Base-by-base conservation (phyloP, 1,139 yeast species). In the Tardiomyces depauwii region DNA sequence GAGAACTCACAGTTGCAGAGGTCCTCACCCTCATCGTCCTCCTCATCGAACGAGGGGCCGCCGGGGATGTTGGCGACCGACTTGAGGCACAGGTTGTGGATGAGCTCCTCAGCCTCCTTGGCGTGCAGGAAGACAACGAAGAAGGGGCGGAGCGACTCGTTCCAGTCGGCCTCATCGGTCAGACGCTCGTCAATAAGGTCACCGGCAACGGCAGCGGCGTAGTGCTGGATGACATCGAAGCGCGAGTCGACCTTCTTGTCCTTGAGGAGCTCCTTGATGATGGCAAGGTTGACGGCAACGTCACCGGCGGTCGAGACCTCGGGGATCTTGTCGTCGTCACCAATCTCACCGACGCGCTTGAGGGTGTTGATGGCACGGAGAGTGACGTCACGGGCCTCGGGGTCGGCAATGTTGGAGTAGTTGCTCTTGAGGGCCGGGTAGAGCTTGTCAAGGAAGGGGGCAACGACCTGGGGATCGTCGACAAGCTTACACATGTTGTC, bases 401-500 rank as follows among this genome's bases (percentile, higher is more conserved):
- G 98, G 74, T 91, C 98, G 69, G 98, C 98, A 76, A 91, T 87
- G 76, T 86, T 87, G 67, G 85, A 73, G 75, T 82, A 80, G 86
- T 91, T 91, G 69, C 80, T 70, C 81, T 87, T 86, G 72, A 91
- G 80, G 65, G 96, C 87, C 70, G 98, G 98, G 77, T 87, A 84
- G 68, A 91, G 81, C 70, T 82, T 85, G 73, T 77, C 76, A 85
- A 91, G 77, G 84, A 91, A 91, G 62, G 98, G 98, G 77, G 97
- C 97, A 75, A 91, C 95, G 67, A 91, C 91, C 78, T 91, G 97
- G 62, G 98, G 98, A 71, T 91, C 98, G 68, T 91, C 97, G 76
- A 91, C 98, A 74, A 91, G 86, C 78, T 91, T 91, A 85, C 98
- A 91, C 98, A 91, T 91, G 94, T 91, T 91, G 73, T 91, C 98